A percentile compares a stretch with the other conserved stretches of the same genome.
Conservation (phyloP, 1,284 basidiomycete genomes). For the Calocybe gambosa region DNA sequence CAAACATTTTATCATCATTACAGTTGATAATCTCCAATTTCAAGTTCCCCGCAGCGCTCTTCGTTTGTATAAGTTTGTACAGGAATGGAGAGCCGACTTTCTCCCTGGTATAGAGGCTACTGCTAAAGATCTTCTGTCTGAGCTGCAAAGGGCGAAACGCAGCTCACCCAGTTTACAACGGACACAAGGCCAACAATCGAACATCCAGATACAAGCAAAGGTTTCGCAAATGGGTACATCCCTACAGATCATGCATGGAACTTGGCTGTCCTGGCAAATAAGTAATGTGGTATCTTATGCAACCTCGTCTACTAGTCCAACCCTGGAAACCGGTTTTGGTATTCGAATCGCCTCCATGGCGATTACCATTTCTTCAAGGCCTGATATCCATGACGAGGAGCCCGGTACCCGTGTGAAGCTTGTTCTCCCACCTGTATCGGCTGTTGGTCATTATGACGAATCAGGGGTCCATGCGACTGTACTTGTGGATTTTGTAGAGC, state of each 20-base stretch:
- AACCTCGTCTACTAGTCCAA: slow-evolving; percentile 34
- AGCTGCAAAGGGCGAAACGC: slow-evolving; percentile 41
- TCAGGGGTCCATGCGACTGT: slow-evolving; percentile 46
- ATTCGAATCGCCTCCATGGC: slow-evolving; percentile 57
- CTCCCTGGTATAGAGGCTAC: slow-evolving; percentile 64
- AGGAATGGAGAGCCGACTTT: slow-evolving; percentile 77
- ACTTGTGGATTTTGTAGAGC: slow-evolving; percentile 59
- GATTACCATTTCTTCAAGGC: slow-evolving; percentile 54
- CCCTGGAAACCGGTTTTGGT: slow-evolving; percentile 45
- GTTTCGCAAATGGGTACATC: slow-evolving; percentile 46
- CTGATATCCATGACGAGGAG: slow-evolving; percentile 27
- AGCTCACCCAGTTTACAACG: slow-evolving; percentile 23
- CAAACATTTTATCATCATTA: slow-evolving; percentile 38
- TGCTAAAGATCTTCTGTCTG: slow-evolving; percentile 57
- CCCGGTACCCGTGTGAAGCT: slow-evolving; percentile 49
- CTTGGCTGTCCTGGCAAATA: slow-evolving; percentile 73
- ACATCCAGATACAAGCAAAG: slow-evolving; percentile 46
- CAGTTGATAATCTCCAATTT: slow-evolving; percentile 41
- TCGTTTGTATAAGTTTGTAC: slow-evolving; percentile 66
- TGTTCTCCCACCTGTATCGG: slow-evolving; percentile 55
- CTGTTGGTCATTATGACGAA: slow-evolving; percentile 52
- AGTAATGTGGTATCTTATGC: slow-evolving; percentile 43
- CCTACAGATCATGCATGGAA: slow-evolving; percentile 78
- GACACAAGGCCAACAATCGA: slow-evolving; percentile 21
- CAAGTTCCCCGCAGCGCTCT: slow-evolving; percentile 75